phyloP scores from a whole-genome alignment of 78 protist species.

The Dictyostelium intermedium region DNA sequence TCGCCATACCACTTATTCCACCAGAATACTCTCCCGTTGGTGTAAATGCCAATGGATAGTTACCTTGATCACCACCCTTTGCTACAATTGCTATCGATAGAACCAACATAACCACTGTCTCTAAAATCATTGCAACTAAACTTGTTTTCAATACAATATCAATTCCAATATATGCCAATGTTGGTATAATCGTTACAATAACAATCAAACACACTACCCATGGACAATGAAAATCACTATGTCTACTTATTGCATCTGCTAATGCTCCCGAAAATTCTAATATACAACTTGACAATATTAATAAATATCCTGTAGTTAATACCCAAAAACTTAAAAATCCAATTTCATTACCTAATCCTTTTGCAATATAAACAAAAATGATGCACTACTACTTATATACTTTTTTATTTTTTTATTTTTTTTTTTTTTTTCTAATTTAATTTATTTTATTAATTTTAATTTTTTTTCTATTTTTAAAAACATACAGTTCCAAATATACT shows the following conservation, averaged over 20 bases:
- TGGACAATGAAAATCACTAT: not conserved
- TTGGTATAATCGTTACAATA: not conserved
- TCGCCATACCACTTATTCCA: slow-evolving; percentile 5
- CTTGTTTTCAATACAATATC: slow-evolving; percentile 24
- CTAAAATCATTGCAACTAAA: slow-evolving; percentile 2
- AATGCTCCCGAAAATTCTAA: not conserved
- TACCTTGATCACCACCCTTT: slow-evolving; percentile 55
- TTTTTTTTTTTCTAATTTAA: no score
- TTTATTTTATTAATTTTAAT: no score
- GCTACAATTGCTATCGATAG: slow-evolving; percentile 2
- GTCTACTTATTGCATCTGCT: not conserved
- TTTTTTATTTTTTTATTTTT: not conserved
- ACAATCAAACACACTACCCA: slow-evolving; percentile 8
- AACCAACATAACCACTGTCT: not conserved
- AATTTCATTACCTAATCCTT: not conserved
- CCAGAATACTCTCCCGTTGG: slow-evolving; percentile 32
- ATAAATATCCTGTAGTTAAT: slow-evolving; percentile 13
- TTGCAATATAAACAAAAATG: slow-evolving; percentile 28
- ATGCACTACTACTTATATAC: slow-evolving; percentile 8
- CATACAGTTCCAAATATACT: slow-evolving; percentile 31
- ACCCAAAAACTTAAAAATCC: slow-evolving; percentile 60
- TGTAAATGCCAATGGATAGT: slow-evolving; percentile 56
- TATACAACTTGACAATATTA: not conserved
- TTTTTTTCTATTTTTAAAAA: not conserved
- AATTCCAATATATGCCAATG: slow-evolving; percentile 54